Evolutionary conservation across 2,329 filamentous ascomycete genomes (phyloP).

Genomic region (Penicillium aurantiogriseum): DNA sequence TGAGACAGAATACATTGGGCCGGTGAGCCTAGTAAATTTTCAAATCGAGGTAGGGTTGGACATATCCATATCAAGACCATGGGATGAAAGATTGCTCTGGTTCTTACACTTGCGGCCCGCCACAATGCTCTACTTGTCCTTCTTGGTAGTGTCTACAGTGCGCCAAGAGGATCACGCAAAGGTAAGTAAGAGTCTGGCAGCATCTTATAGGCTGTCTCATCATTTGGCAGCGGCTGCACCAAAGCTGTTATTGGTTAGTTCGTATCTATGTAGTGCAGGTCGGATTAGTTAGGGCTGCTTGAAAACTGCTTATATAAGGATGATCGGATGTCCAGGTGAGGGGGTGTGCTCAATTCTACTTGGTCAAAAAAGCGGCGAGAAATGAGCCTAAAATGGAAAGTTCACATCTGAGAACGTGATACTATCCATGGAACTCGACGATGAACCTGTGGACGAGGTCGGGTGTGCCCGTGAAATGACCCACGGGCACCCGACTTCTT

Average conservation of each 20-base stretch:
- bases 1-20: background rate
- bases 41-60: background rate
- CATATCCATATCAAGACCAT: background rate
- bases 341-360: background rate
- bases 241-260: background rate
- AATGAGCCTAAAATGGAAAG: background rate
- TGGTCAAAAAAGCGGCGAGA: background rate
- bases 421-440: background rate
- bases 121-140: background rate
- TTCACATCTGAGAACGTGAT: background rate
- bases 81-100: background rate
- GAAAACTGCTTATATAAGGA: background rate
- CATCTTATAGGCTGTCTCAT: background rate
- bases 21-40: too few relatives aligned
- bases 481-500: slow-evolving; percentile 9
- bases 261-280: background rate
- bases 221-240: background rate
- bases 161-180: background rate
- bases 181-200: background rate
- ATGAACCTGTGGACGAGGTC: slow-evolving; percentile 12
- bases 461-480: slow-evolving; percentile 15
- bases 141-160: background rate
- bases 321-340: background rate
- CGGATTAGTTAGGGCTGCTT: background rate
- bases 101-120: background rate